Conservation (phyloP, 768 basidiomycete species). For the Floccularia luteovirens region DNA sequence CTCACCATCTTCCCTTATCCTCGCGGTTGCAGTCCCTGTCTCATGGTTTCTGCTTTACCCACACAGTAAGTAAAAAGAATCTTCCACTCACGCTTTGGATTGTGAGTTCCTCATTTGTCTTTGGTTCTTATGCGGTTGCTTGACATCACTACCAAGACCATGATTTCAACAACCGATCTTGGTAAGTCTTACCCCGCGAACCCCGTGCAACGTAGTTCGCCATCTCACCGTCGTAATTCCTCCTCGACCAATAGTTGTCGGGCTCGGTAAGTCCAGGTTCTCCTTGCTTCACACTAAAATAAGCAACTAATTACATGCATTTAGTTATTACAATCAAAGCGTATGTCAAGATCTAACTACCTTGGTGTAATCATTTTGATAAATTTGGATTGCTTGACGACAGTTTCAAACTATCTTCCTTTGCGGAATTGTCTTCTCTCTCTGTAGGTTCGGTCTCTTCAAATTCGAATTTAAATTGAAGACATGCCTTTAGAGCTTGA, state of each 20-base stretch:
- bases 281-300: neutral
- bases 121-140: neutral
- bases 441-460: conserved; percentile 20
- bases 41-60: neutral
- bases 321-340: conserved; percentile 46
- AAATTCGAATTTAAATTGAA: neutral
- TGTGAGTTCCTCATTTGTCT: conserved; percentile 23
- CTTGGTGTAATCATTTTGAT: conserved; percentile 1
- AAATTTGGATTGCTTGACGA: neutral
- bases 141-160: conserved; percentile 14
- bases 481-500: conserved; percentile 26
- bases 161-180: conserved; percentile 34
- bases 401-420: conserved; percentile 32
- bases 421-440: conserved; percentile 24
- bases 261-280: conserved; percentile 23
- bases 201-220: too few relatives aligned
- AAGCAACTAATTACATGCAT: neutral
- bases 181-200: conserved; percentile 21
- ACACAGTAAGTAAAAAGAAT: conserved; percentile 38
- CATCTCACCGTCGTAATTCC: too few relatives aligned
- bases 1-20: neutral
- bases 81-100: conserved; percentile 32
- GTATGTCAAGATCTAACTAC: conserved; percentile 19
- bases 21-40: too few relatives aligned
- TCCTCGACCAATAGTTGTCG: conserved; percentile 18